Evolutionary conservation across 2,329 filamentous ascomycete species (phyloP).

Genomic region (Xylariaceae sp.): DNA sequence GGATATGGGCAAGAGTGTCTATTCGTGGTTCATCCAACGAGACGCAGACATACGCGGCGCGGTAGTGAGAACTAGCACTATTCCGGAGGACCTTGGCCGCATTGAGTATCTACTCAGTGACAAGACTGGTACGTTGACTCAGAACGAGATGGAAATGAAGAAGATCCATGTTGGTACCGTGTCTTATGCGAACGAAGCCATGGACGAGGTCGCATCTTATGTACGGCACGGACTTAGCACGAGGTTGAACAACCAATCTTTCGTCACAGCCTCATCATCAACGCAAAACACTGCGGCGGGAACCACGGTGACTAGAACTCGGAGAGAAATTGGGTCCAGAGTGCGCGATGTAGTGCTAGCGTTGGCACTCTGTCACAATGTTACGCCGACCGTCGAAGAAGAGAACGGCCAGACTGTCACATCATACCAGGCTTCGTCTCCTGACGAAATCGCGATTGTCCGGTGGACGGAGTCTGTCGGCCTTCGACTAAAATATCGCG

Average conservation of each 20-base stretch:
- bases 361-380: constrained; percentile 91
- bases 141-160: constrained; percentile 98
- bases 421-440: constrained; percentile 93
- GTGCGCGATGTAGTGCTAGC: constrained; percentile 91
- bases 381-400: constrained; percentile 85
- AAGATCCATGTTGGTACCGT: constrained; percentile 98
- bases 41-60: constrained; percentile 87
- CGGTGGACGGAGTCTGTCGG: constrained; percentile 92
- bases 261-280: constrained; percentile 77
- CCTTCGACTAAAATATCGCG: constrained; percentile 74
- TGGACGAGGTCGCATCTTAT: constrained; percentile 91
- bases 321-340: constrained; percentile 87
- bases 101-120: constrained; percentile 96
- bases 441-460: constrained; percentile 97
- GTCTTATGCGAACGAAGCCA: constrained; percentile 95
- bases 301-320: constrained; percentile 67
- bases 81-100: constrained; percentile 89
- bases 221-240: constrained; percentile 73
- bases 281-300: constrained; percentile 57
- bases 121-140: constrained; percentile 96
- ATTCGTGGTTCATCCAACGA: constrained; percentile 90
- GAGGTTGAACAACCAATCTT: constrained; percentile 39
- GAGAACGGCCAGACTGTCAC: constrained; percentile 71
- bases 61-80: constrained; percentile 92
- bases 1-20: constrained; percentile 94